Conservation (phyloP, 768 basidiomycete genomes). For the Mycena crocata region DNA sequence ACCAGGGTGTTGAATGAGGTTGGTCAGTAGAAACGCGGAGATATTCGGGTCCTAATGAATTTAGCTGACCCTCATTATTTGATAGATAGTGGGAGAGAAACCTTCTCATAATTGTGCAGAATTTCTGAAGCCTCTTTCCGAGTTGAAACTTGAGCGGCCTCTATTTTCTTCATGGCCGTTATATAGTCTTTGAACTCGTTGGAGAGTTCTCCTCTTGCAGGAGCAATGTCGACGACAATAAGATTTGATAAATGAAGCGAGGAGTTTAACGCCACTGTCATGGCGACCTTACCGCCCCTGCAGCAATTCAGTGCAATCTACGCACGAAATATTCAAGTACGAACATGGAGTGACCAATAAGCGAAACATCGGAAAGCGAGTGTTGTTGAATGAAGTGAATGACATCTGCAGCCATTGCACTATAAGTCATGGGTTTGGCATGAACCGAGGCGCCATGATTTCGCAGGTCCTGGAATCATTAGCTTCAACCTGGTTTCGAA, state of each 20-base stretch:
- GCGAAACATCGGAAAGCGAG: slow-evolving; percentile 68
- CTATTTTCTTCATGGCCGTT: slow-evolving; percentile 79
- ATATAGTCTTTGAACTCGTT: slow-evolving; percentile 76
- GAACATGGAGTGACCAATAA: slow-evolving; percentile 93
- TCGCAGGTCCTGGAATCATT: slow-evolving; percentile 73
- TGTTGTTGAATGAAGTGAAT: slow-evolving; percentile 70
- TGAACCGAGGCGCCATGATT: slow-evolving; percentile 92
- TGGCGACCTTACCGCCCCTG: slow-evolving; percentile 90
- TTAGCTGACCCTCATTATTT: neutral
- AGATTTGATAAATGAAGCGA: slow-evolving; percentile 64
- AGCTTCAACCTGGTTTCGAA: neutral
- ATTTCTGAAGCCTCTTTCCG: slow-evolving; percentile 79
- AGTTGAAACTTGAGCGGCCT: slow-evolving; percentile 65
- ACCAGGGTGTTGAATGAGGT: slow-evolving; percentile 62
- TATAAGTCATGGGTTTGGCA: slow-evolving; percentile 76
- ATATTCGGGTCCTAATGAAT: slow-evolving; percentile 70
- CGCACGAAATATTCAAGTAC: slow-evolving; percentile 38
- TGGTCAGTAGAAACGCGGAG: slow-evolving; percentile 89
- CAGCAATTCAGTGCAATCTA: slow-evolving; percentile 5
- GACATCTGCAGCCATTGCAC: slow-evolving; percentile 84
- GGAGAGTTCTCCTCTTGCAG: slow-evolving; percentile 67
- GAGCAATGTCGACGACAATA: slow-evolving; percentile 87
- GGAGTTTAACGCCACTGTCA: slow-evolving; percentile 70
- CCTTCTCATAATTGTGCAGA: slow-evolving; percentile 72
- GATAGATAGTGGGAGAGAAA: slow-evolving; percentile 36